phyloP scores from a whole-genome alignment of 164 flowering plant genomes.

The Stephania yunnanensis region DNA sequence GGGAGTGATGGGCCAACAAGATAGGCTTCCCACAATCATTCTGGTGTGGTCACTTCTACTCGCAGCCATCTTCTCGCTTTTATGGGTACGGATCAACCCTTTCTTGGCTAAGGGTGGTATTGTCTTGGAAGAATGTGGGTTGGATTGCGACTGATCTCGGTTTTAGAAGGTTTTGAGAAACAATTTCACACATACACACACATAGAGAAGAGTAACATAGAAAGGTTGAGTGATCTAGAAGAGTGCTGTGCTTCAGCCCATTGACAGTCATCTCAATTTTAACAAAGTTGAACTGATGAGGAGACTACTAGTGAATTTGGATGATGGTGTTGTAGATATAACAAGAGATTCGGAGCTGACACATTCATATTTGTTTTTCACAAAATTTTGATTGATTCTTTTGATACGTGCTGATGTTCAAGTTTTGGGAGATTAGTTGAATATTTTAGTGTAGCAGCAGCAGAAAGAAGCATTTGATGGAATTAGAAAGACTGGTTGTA shows the following conservation, averaged over 20 bases:
- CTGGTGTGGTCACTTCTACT: conserved; percentile 70
- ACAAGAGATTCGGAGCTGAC: conserved; percentile 12
- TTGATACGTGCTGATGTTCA: neutral
- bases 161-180: neutral
- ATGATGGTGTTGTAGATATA: conserved; percentile 15
- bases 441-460: neutral
- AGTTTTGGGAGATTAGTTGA: neutral
- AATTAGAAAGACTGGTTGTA: neutral
- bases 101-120: conserved; percentile 42
- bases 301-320: conserved; percentile 6
- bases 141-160: conserved; percentile 46
- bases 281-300: neutral
- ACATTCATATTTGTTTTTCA: conserved; percentile 15
- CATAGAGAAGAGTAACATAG: conserved; percentile 5
- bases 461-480: neutral
- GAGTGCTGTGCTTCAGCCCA: conserved; percentile 6
- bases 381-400: conserved; percentile 28
- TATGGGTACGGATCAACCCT: conserved; percentile 72
- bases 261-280: conserved; percentile 1
- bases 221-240: conserved; percentile 10
- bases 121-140: conserved; percentile 56
- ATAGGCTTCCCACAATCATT: conserved; percentile 56
- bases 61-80: conserved; percentile 60
- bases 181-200: neutral
- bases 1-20: conserved; percentile 64